A percentile compares a stretch with the other conserved stretches of the same genome.
phyloP scores from a whole-genome alignment of 257 asterid genomes.

The Solanum arcanum region DNA sequence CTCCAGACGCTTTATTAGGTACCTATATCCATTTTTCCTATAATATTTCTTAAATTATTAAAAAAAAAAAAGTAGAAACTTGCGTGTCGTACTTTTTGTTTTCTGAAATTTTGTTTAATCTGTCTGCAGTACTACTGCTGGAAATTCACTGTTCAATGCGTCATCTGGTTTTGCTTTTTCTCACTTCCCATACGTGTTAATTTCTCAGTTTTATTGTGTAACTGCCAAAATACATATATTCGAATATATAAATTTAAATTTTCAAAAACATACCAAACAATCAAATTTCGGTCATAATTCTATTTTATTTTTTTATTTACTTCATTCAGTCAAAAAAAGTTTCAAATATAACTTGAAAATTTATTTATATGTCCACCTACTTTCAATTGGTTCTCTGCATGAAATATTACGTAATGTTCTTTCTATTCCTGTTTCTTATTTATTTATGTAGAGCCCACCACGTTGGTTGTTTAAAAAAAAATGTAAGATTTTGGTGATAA shows the following conservation, averaged over 20 bases:
- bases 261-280: not conserved
- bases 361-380: not conserved
- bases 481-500: not conserved
- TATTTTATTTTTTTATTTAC: no score
- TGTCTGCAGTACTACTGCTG: not conserved
- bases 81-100: not conserved
- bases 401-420: not conserved
- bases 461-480: not conserved
- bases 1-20: not conserved
- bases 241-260: no score
- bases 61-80: not conserved
- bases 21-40: not conserved
- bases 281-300: not conserved
- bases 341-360: no score
- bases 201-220: not conserved
- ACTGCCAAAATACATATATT: not conserved
- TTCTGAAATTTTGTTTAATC: not conserved
- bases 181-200: not conserved
- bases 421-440: not conserved
- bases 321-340: no score
- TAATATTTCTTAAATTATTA: not conserved
- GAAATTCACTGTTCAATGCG: not conserved
- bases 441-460: not conserved
- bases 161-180: not conserved
- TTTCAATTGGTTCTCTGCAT: not conserved